Conservation (phyloP, 2,329 filamentous ascomycete genomes). For the Colletotrichum eremochloae region DNA sequence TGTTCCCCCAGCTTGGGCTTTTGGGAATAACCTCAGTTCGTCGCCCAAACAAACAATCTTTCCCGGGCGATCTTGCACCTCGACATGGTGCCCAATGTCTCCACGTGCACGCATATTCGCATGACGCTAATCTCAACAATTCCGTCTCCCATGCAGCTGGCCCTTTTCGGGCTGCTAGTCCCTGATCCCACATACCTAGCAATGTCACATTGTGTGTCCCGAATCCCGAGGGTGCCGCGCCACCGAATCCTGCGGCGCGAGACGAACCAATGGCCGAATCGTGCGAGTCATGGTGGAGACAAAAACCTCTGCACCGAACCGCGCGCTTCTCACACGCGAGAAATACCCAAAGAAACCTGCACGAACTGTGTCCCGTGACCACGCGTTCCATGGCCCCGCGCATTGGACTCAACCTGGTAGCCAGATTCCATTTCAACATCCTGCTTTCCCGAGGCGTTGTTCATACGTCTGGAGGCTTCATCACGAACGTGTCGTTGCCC, state of each 20-base stretch:
- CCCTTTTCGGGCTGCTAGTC: neutral
- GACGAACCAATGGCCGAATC: slow-evolving; percentile 11
- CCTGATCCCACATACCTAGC: neutral
- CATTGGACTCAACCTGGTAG: too few species aligned
- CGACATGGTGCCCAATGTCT: neutral
- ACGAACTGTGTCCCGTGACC: neutral
- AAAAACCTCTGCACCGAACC: neutral
- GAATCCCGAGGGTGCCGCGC: neutral
- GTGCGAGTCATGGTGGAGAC: slow-evolving; percentile 24
- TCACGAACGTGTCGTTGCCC: too few species aligned
- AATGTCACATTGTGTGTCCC: neutral
- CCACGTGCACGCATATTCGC: neutral
- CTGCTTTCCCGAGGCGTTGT: neutral
- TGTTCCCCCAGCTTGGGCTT: neutral
- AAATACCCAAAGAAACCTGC: neutral
- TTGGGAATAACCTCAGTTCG: slow-evolving; percentile 19
- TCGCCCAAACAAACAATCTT: neutral
- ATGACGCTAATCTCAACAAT: neutral
- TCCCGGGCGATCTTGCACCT: neutral
- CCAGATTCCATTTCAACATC: too few species aligned
- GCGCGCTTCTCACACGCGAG: neutral
- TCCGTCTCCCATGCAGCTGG: neutral
- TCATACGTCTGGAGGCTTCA: slow-evolving; percentile 13
- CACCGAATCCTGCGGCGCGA: slow-evolving; percentile 23
- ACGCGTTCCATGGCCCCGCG: neutral